Evolutionary conservation across 1,284 basidiomycete species (phyloP).

Genomic region (Heterobasidion occidentale): DNA sequence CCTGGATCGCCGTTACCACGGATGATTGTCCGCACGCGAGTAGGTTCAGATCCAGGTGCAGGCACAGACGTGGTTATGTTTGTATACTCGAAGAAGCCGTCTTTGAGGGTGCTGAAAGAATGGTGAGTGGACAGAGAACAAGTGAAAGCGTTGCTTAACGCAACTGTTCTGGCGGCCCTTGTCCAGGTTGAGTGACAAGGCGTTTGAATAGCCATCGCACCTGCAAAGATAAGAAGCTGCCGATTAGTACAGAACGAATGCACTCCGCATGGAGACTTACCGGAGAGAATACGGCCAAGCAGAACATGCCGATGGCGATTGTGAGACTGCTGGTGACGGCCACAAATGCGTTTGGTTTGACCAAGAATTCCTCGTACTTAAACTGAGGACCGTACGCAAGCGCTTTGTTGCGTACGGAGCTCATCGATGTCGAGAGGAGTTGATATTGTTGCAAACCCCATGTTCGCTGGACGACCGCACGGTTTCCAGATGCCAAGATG

Average conservation of each 20-base stretch:
- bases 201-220: constrained; percentile 45
- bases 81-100: constrained; percentile 48
- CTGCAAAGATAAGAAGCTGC: constrained; percentile 23
- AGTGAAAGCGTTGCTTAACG: constrained; percentile 13
- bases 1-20: constrained; percentile 74
- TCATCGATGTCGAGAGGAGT: constrained; percentile 1
- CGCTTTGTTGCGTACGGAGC: constrained; percentile 12
- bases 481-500: constrained; percentile 58
- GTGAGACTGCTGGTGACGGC: constrained; percentile 34
- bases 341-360: constrained; percentile 31
- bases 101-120: constrained; percentile 38
- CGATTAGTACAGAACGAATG: background rate
- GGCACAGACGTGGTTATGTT: constrained; percentile 46
- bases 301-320: constrained; percentile 19
- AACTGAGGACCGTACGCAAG: constrained; percentile 57
- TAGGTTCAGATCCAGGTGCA: constrained; percentile 31
- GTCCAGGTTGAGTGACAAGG: constrained; percentile 45
- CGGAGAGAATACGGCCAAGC: constrained; percentile 5
- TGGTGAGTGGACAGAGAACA: background rate
- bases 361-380: constrained; percentile 67
- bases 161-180: constrained; percentile 57
- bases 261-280: constrained; percentile 23
- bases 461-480: constrained; percentile 68
- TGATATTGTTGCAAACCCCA: constrained; percentile 59
- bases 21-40: constrained; percentile 54